Conservation (phyloP, 306 rosid species). For the Mucuna pruriens region DNA sequence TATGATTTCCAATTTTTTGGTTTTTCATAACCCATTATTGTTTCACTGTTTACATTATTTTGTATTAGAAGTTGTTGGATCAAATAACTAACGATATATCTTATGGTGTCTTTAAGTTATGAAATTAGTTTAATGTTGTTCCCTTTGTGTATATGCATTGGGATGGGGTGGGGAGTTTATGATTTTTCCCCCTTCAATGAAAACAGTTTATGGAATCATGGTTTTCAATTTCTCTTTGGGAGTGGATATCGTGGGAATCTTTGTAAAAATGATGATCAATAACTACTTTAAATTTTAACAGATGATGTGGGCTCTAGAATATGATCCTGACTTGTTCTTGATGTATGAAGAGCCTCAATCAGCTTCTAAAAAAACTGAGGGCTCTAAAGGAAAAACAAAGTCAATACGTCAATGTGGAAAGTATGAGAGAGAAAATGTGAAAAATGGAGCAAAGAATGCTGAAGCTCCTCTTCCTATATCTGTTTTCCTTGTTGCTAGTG, state of each 20-base stretch:
- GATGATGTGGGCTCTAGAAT: conserved; percentile 99
- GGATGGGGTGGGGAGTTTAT: not conserved
- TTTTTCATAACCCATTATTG: not conserved
- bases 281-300: conserved; percentile 47
- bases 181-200: not conserved
- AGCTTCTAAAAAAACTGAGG: conserved; percentile 49
- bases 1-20: not conserved
- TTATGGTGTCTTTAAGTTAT: not conserved
- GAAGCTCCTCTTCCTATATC: conserved; percentile 90
- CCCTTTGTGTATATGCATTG: not conserved
- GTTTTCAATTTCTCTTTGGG: not conserved
- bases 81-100: conserved; percentile 15
- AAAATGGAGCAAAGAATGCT: conserved; percentile 62
- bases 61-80: conserved; percentile 24
- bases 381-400: conserved; percentile 71
- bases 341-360: conserved; percentile 72
- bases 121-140: not conserved
- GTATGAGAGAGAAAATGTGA: conserved; percentile 83
- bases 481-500: conserved; percentile 95
- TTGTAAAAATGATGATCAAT: conserved; percentile 31
- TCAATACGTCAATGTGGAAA: conserved; percentile 87
- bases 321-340: conserved; percentile 74
- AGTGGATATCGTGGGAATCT: conserved; percentile 2
- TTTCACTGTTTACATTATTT: conserved; percentile 6
- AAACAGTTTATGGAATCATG: not conserved